phyloP scores from a whole-genome alignment of 371 early-diverging fungal genomes.

The Mucor racemosus region DNA sequence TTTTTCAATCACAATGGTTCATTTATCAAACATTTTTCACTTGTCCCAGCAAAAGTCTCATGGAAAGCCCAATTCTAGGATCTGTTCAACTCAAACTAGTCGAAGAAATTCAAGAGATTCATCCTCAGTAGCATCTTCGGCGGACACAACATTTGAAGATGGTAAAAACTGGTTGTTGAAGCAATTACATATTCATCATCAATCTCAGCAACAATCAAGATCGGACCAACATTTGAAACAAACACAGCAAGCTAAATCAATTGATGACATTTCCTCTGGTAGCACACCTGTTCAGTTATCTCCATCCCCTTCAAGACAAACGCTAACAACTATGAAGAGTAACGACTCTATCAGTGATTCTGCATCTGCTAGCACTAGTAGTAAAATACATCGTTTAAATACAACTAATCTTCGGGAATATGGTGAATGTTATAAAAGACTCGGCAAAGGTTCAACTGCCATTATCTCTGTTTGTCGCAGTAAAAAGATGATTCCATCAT shows the following conservation, averaged over 20 bases:
- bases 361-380: conserved; percentile 4
- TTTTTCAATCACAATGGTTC: conserved; percentile 29
- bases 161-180: conserved; percentile 27
- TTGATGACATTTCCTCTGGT: neutral
- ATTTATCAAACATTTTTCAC: conserved; percentile 24
- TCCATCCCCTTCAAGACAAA: conserved; percentile 7
- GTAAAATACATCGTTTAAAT: conserved; percentile 22
- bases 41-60: conserved; percentile 10
- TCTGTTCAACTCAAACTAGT: conserved; percentile 20
- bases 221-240: neutral
- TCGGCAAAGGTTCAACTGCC: conserved; percentile 89
- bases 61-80: conserved; percentile 2
- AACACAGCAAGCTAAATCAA: neutral
- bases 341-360: conserved; percentile 9
- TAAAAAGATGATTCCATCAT: neutral
- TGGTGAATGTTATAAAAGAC: conserved; percentile 72
- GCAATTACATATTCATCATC: conserved; percentile 22
- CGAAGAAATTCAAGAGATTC: conserved; percentile 29
- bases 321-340: conserved; percentile 1
- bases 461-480: conserved; percentile 80
- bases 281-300: conserved; percentile 7
- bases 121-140: neutral
- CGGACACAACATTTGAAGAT: conserved; percentile 24
- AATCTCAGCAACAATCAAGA: neutral
- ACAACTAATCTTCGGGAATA: conserved; percentile 60